Evolutionary conservation across 192 early-diverging fungal genomes (phyloP).

Genomic region (Coemansia sp.): DNA sequence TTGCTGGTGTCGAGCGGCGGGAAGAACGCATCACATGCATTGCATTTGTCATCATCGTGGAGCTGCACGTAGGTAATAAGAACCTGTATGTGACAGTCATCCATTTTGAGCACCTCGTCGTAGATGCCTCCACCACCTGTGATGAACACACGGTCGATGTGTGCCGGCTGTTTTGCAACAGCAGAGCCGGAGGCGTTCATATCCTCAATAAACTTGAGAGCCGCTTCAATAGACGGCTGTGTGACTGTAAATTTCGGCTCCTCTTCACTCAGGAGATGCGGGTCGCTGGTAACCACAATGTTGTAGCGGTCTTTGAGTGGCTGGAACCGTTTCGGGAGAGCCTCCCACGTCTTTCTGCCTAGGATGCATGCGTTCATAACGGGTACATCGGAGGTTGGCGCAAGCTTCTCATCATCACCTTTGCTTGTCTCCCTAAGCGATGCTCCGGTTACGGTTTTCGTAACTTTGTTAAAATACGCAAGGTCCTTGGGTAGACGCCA

Average conservation of each 20-base stretch:
- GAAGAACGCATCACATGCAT: conserved; percentile 83
- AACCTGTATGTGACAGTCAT: conserved; percentile 58
- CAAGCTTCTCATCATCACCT: not conserved
- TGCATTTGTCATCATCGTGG: conserved; percentile 62
- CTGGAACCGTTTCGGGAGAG: conserved; percentile 77
- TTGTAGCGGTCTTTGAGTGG: conserved; percentile 82
- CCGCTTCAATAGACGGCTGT: conserved; percentile 26
- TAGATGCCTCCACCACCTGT: conserved; percentile 84
- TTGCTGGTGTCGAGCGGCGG: conserved; percentile 55
- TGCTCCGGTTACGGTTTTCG: conserved; percentile 24
- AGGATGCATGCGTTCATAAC: conserved; percentile 84
- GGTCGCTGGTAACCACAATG: conserved; percentile 76
- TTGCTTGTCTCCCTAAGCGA: not conserved
- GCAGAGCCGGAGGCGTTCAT: conserved; percentile 7
- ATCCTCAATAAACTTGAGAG: conserved; percentile 55
- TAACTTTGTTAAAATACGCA: conserved; percentile 75
- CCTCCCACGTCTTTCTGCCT: conserved; percentile 93
- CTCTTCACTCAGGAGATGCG: conserved; percentile 47
- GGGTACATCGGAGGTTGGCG: not conserved
- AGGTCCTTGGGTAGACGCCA: too few relatives aligned
- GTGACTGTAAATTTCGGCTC: conserved; percentile 8
- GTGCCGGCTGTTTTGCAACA: not conserved
- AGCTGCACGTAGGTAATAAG: conserved; percentile 69
- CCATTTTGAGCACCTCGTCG: conserved; percentile 61
- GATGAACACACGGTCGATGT: conserved; percentile 63